Conservation (phyloP, 495 filamentous ascomycete genomes). For the Paragyromitra xinjiangensis region DNA sequence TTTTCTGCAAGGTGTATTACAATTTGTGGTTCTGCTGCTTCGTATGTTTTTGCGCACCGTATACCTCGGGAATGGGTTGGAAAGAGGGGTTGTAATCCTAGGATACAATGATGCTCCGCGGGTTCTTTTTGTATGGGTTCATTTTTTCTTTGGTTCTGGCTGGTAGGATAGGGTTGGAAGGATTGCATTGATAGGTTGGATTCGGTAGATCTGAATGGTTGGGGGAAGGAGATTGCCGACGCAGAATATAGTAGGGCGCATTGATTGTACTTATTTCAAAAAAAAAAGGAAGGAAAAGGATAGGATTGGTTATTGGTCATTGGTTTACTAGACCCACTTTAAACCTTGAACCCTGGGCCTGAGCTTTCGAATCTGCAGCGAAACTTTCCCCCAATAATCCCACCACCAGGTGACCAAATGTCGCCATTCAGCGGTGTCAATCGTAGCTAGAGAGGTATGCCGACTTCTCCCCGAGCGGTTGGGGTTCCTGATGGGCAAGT, state of each 20-base stretch:
- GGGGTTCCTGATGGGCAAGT: neutral
- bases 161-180: slow-evolving; percentile 31
- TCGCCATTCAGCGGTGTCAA: slow-evolving; percentile 1
- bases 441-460: too few relatives aligned
- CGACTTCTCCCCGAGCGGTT: neutral
- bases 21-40: neutral
- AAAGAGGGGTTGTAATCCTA: slow-evolving; percentile 32
- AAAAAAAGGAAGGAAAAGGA: slow-evolving; percentile 11
- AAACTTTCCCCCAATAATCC: neutral
- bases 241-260: slow-evolving; percentile 15
- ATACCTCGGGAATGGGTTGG: neutral
- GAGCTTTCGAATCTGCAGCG: slow-evolving; percentile 9
- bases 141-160: slow-evolving; percentile 26
- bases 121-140: slow-evolving; percentile 20
- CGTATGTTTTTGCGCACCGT: slow-evolving; percentile 12
- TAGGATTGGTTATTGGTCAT: slow-evolving; percentile 8
- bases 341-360: slow-evolving; percentile 1
- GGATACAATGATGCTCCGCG: slow-evolving; percentile 17
- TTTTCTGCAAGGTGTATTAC: slow-evolving; percentile 12
- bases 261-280: slow-evolving; percentile 25
- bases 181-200: slow-evolving; percentile 21
- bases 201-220: slow-evolving; percentile 4
- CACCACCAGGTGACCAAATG: slow-evolving; percentile 27
- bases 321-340: neutral
- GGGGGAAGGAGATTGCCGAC: slow-evolving; percentile 10